Evolutionary conservation across 169 alveolate genomes (phyloP).

Genomic region (Plasmodium vivax): DNA sequence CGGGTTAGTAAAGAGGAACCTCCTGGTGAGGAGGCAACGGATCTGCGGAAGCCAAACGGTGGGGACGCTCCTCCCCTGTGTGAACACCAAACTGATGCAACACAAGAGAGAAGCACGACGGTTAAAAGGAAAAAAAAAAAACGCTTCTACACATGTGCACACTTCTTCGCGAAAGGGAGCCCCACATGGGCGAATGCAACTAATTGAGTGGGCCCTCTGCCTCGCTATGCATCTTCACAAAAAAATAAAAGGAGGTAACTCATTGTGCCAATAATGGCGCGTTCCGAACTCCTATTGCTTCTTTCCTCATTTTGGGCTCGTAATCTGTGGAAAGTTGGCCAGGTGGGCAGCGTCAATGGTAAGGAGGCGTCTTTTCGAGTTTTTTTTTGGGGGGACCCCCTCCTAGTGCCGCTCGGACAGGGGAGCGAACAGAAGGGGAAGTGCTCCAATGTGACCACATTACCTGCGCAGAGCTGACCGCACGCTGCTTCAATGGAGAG

Average conservation of each 20-base stretch:
- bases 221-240: not conserved
- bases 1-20: not conserved
- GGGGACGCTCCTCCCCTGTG: not conserved
- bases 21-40: not conserved
- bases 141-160: not conserved
- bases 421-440: not conserved
- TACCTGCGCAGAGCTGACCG: conserved; percentile 88
- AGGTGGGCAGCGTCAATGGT: not conserved
- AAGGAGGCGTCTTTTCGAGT: not conserved
- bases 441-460: not conserved
- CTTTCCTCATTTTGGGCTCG: conserved; percentile 60
- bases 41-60: not conserved
- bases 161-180: not conserved
- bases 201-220: not conserved
- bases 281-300: conserved; percentile 1
- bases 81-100: not conserved
- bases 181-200: not conserved
- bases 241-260: not conserved
- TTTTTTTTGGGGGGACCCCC: not conserved
- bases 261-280: conserved; percentile 23
- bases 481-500: conserved; percentile 89
- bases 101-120: not conserved
- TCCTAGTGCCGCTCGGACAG: not conserved
- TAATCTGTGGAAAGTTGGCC: conserved; percentile 12
- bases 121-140: not conserved